Conservation (phyloP, 164 flowering plant species). For the Vitis riparia region DNA sequence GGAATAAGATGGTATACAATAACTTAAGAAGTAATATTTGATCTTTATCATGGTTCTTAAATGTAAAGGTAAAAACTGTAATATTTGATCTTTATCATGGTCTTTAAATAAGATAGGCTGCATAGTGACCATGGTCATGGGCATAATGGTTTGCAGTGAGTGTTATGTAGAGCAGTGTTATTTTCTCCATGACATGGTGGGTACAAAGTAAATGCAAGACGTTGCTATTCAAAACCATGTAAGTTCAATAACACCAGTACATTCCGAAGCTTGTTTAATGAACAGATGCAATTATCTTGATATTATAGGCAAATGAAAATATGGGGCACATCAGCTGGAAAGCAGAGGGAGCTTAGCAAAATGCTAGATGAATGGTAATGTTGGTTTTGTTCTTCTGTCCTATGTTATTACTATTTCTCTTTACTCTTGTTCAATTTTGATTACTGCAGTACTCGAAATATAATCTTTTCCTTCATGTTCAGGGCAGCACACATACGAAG, state of each 20-base stretch:
- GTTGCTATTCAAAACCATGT: too few species aligned
- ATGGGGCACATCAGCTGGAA: conserved; percentile 84
- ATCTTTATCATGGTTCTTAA: background rate
- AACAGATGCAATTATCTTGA: conserved; percentile 1
- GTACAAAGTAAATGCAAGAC: too few species aligned
- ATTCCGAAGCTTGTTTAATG: background rate
- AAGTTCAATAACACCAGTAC: too few species aligned
- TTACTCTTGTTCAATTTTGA: background rate
- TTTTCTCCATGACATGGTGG: too few species aligned
- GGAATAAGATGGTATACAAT: too few species aligned
- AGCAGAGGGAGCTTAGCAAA: conserved; percentile 82
- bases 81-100: too few species aligned
- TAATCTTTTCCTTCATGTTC: conserved; percentile 3
- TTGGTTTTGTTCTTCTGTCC: background rate
- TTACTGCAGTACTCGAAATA: background rate
- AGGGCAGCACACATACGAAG: conserved; percentile 85
- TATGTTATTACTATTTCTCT: background rate
- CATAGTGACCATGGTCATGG: background rate
- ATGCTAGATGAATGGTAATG: conserved; percentile 98
- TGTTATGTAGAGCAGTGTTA: too few species aligned
- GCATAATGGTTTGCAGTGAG: background rate
- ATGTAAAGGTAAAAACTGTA: too few species aligned
- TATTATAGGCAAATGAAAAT: conserved; percentile 80
- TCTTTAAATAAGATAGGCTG: too few species aligned
- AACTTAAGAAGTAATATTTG: background rate